Conservation (phyloP, 1,284 basidiomycete species). For the Kalmanozyma brasiliensis region DNA sequence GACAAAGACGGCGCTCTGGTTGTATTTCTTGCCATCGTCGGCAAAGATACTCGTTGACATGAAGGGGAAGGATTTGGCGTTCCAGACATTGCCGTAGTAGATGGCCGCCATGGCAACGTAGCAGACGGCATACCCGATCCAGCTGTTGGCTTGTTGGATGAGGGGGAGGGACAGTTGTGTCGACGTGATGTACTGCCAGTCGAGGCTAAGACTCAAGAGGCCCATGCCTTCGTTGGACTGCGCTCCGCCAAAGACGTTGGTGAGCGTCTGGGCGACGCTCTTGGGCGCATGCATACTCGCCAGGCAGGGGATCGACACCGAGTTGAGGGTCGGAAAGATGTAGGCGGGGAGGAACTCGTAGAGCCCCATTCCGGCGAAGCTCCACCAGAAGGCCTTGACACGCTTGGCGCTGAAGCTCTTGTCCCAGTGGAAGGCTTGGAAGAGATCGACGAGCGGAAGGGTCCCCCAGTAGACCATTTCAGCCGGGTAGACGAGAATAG, state of each 20-base stretch:
- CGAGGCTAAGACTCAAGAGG: slow-evolving; percentile 42
- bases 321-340: slow-evolving; percentile 67
- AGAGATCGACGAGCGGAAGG: slow-evolving; percentile 57
- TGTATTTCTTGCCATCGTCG: slow-evolving; percentile 61
- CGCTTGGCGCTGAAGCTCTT: slow-evolving; percentile 70
- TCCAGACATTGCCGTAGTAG: slow-evolving; percentile 60
- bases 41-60: slow-evolving; percentile 46
- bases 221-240: slow-evolving; percentile 54
- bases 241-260: slow-evolving; percentile 65
- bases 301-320: slow-evolving; percentile 68
- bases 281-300: slow-evolving; percentile 72
- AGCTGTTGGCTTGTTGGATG: slow-evolving; percentile 60
- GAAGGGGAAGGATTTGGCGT: slow-evolving; percentile 44
- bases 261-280: slow-evolving; percentile 32
- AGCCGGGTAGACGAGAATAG: slow-evolving; percentile 40
- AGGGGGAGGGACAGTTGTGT: slow-evolving; percentile 51
- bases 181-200: slow-evolving; percentile 63
- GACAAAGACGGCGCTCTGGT: slow-evolving; percentile 69
- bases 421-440: slow-evolving; percentile 63
- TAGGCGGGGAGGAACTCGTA: slow-evolving; percentile 70
- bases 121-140: slow-evolving; percentile 55
- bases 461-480: slow-evolving; percentile 68
- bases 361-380: slow-evolving; percentile 32
- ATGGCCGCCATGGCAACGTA: slow-evolving; percentile 51
- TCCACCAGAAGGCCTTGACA: slow-evolving; percentile 74